Evolutionary conservation across 1,284 basidiomycete genomes (phyloP), one percentile per base, ranked within the genome.

Genomic region (Marasmius tenuissimus): DNA sequence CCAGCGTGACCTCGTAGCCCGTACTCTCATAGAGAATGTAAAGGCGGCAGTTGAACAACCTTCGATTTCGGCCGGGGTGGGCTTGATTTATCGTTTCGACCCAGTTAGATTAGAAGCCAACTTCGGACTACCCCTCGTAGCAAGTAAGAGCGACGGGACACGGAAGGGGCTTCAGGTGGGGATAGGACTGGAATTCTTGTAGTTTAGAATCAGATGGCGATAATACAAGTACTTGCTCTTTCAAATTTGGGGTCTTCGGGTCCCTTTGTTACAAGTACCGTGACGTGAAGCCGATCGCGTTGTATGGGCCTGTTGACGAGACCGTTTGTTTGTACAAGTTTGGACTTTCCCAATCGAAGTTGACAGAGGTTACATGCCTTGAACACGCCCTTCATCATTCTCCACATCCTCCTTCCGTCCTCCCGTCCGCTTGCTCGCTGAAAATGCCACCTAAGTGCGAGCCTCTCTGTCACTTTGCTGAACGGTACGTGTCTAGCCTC

Each of bases 161-260:
- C 82, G 91, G 60, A 88, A 89, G 66, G 97, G 97, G 0, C 78
- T 98, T 52, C 95, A 97, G 72, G 85, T 98, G 27, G 97, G 97
- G 3, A 86, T 99, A 63, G 97, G 97, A 0, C 73, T 99, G 60
- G 93, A 96, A 69, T 97, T 92, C 71, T 69, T 92, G 70, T 92
- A 78, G 73, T 66, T 55, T 42, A 27, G 57, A 12, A 20, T 60
- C 22, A 37, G 45, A 16, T 54, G 34, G 37, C 16, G 6, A 16
- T 33, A 5, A 27, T 27, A 22, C 12, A 33, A 27, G 18, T 6
- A 16, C 33, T 33, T 12, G 16, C 40, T 16, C 18, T 20, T 45
- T 27, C 12, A 39, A 48, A 27, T 27, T 57, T 20, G n/a, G 18
- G 33, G 14, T 7, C 10, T 12, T 18, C 14, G 40, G 38, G 42